Conservation (phyloP, 2,329 filamentous ascomycete species). For the Fusarium pseudograminearum region DNA sequence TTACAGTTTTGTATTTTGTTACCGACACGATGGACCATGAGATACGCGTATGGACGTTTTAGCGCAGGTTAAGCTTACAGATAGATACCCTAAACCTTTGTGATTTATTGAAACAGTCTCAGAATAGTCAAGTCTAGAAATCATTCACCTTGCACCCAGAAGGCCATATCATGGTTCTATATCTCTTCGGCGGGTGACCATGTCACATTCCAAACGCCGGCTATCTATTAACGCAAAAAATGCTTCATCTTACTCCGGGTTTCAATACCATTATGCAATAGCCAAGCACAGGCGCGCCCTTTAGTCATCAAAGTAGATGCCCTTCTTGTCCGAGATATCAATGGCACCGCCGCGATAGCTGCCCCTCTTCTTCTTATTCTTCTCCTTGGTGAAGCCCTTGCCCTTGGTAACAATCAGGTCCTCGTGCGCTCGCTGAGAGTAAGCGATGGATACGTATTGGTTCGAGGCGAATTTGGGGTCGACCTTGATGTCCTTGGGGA, state of each 20-base stretch:
- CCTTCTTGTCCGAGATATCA: constrained; percentile 83
- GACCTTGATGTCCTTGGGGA: constrained; percentile 75
- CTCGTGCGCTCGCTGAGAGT: constrained; percentile 88
- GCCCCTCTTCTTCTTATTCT: constrained; percentile 97
- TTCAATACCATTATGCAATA: background rate
- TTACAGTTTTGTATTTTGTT: background rate
- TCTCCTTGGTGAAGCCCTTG: constrained; percentile 99
- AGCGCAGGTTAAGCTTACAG: background rate
- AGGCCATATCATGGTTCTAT: constrained; percentile 30
- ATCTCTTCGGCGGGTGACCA: constrained; percentile 30
- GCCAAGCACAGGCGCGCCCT: constrained; percentile 3
- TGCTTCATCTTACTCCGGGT: constrained; percentile 15
- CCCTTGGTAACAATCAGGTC: constrained; percentile 92
- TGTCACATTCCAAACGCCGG: constrained; percentile 45
- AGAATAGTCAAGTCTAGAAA: constrained; percentile 5
- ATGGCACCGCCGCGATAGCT: constrained; percentile 91
- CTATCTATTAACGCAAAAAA: constrained; percentile 39
- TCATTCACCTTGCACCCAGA: constrained; percentile 7
- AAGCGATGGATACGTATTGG: constrained; percentile 84
- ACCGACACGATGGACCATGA: background rate
- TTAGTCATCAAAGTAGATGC: constrained; percentile 95
- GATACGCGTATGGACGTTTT: background rate
- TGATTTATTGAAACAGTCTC: constrained; percentile 3
- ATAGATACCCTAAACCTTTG: constrained; percentile 5
- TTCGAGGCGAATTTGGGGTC: constrained; percentile 81